Percentiles rank a stretch among this genome's conserved stretches.
phyloP scores from a whole-genome alignment of 257 asterid species.

The Asclepias syriaca region DNA sequence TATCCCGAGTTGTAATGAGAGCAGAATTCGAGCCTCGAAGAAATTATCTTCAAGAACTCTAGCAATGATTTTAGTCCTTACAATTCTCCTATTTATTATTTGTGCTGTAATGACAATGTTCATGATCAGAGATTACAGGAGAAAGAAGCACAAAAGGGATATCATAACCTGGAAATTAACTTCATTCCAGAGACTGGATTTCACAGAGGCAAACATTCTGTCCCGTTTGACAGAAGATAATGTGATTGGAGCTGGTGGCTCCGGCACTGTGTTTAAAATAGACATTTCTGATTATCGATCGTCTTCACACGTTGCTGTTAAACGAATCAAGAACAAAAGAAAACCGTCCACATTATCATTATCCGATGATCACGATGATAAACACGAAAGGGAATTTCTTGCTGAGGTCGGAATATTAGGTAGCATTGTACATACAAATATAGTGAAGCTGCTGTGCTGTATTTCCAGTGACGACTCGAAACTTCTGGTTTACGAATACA shows the following conservation, averaged over 20 bases:
- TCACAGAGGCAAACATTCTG: constrained; percentile 40
- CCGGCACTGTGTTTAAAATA: constrained; percentile 55
- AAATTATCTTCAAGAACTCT: constrained; percentile 38
- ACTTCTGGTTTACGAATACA: constrained; percentile 58
- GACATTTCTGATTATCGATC: constrained; percentile 16
- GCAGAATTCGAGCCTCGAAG: constrained; percentile 19
- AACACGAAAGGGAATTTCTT: constrained; percentile 50
- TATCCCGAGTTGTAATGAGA: constrained; percentile 38
- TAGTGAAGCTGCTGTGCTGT: constrained; percentile 58
- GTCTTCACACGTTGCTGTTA: constrained; percentile 42
- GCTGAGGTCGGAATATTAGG: constrained; percentile 64
- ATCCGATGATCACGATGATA: constrained; percentile 5
- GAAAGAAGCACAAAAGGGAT: constrained; percentile 50
- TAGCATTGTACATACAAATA: constrained; percentile 50
- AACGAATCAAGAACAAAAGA: constrained; percentile 35
- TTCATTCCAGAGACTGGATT: constrained; percentile 61
- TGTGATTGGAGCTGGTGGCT: constrained; percentile 58
- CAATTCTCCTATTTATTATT: constrained; percentile 25
- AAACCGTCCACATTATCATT: constrained; percentile 9
- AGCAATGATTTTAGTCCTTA: constrained; percentile 44
- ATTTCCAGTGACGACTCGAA: constrained; percentile 41
- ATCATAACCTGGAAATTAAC: constrained; percentile 68
- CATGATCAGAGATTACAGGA: constrained; percentile 43
- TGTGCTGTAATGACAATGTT: constrained; percentile 26
- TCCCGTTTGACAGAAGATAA: constrained; percentile 45